Evolutionary conservation across 2,329 filamentous ascomycete genomes (phyloP), one percentile per base, ranked within the genome.

Genomic region (Colletotrichum endophyticum): DNA sequence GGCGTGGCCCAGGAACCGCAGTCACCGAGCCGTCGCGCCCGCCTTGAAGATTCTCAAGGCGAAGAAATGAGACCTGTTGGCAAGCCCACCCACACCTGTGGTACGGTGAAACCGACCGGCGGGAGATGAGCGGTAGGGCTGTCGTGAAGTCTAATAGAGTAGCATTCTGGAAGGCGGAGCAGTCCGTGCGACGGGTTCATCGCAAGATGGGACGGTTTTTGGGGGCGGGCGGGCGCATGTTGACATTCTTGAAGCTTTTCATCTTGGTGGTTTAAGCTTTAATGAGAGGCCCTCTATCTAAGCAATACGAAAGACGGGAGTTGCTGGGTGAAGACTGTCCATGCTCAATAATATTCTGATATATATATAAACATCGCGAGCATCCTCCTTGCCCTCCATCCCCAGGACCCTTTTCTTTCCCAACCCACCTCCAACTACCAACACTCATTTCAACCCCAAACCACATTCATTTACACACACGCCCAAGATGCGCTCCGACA

Each of bases 1-100:
- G 3, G 44, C n/a, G 44, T 49, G 44, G 44, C 44, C 44, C 19
- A 22, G 11, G n/a, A 49, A 22, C n/a, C 44, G 44, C 44, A 49
- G 44, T 49, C 44, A 49, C 44, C 44, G n/a, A 49, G 34, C 34
- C 9, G 44, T 44, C 34, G 34, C 0, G 15, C 9, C 44, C n/a
- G n/a, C 22, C 44, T 22, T 22, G 0, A 0, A 22, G 44, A 3
- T 13, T 0, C 0, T 13, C n/a, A 13, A 49, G 16, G n/a, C 44
- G 12, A 13, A 22, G n/a, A 49, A 49, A 22, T 49, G 44, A 13
- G 44, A 13, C 44, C 11, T 49, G n/a, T 7, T 13, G n/a, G n/a
- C 44, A 49, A 22, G 19, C 44, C n/a, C 44, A 49, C 44, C 11
- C 44, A 49, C 44, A 49, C 44, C 44, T 49, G 44, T 49, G n/a